Evolutionary conservation across 345 rosid species (phyloP).

Genomic region (Brassica juncea): DNA sequence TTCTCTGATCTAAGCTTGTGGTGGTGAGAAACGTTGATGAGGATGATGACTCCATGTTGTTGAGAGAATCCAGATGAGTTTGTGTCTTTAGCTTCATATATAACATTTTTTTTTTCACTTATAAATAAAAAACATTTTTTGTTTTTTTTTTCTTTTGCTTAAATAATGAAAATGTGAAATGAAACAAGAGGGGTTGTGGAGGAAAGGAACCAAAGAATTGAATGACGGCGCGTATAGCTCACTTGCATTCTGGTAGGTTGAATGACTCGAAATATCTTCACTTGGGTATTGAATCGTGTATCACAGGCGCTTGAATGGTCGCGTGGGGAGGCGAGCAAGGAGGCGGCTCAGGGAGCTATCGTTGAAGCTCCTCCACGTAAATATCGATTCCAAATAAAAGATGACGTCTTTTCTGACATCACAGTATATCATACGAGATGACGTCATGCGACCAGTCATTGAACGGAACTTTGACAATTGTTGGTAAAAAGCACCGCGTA

Average conservation of each 20-base stretch:
- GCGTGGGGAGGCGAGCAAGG: conserved; percentile 16
- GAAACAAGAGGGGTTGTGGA: neutral
- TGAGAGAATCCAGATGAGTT: conserved; percentile 9
- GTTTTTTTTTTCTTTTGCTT: neutral
- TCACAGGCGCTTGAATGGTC: neutral
- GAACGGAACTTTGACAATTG: neutral
- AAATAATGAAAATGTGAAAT: neutral
- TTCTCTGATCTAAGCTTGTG: conserved; percentile 20
- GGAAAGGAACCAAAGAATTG: too few species aligned
- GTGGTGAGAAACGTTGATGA: conserved; percentile 30
- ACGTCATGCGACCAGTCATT: conserved; percentile 12
- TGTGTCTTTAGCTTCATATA: neutral
- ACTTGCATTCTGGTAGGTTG: neutral
- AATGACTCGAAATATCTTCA: neutral
- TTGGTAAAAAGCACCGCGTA: neutral
- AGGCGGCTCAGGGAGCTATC: conserved; percentile 25
- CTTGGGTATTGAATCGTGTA: neutral
- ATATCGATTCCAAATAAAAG: neutral
- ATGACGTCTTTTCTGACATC: conserved; percentile 14
- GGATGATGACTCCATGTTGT: conserved; percentile 34
- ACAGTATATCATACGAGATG: neutral
- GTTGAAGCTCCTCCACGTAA: conserved; percentile 30
- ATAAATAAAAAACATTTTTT: too few species aligned
- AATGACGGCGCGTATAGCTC: neutral
- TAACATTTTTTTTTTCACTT: neutral